Evolutionary conservation across 345 rosid genomes (phyloP).

Genomic region (Nasturtium officinale): DNA sequence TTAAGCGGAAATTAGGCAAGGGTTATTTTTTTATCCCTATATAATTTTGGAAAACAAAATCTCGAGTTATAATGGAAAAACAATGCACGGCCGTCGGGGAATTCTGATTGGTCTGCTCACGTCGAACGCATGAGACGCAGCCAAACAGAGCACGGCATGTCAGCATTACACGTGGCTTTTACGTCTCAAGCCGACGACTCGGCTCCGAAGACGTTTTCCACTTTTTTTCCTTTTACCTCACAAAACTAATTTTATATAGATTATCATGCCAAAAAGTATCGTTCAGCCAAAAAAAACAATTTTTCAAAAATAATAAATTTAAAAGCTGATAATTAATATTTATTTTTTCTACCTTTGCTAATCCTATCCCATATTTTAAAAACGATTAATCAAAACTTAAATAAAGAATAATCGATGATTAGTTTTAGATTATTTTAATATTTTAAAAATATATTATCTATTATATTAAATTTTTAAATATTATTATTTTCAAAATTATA

Average conservation of each 20-base stretch:
- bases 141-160: conserved; percentile 40
- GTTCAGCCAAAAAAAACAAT: too few relatives aligned
- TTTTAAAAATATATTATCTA: too few relatives aligned
- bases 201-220: conserved; percentile 4
- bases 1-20: conserved; percentile 18
- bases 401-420: too few relatives aligned
- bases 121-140: conserved; percentile 39
- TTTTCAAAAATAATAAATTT: too few relatives aligned
- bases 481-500: too few relatives aligned
- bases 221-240: neutral
- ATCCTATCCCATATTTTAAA: too few relatives aligned
- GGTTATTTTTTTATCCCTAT: too few relatives aligned
- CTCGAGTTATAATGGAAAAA: neutral
- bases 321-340: neutral
- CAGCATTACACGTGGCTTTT: conserved; percentile 33
- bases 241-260: neutral
- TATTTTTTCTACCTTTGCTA: neutral
- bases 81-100: conserved; percentile 19
- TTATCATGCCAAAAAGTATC: too few relatives aligned
- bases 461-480: too few relatives aligned
- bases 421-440: too few relatives aligned
- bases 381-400: too few relatives aligned
- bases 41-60: neutral
- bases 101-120: conserved; percentile 43
- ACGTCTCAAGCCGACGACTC: conserved; percentile 22